Conservation (phyloP, 2,329 filamentous ascomycete species). For the Colletotrichum chrysophilum region DNA sequence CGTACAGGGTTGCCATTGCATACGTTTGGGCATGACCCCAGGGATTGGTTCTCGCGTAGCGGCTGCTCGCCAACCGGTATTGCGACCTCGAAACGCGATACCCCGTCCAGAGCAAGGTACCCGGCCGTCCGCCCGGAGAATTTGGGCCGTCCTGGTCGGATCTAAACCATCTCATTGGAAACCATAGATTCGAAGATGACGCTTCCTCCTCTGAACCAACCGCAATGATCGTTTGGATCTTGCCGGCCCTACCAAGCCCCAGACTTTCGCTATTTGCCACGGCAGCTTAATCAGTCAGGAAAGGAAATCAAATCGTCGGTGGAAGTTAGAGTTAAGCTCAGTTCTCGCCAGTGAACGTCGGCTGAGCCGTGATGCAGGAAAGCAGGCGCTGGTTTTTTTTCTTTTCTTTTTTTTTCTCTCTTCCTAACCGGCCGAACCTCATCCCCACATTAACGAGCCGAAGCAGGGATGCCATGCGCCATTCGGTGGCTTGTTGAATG, state of each 20-base stretch:
- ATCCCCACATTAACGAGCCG: background rate
- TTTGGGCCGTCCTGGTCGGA: conserved; percentile 6
- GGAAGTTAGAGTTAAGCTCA: background rate
- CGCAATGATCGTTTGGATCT: background rate
- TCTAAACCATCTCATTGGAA: conserved; percentile 9
- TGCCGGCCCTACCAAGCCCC: background rate
- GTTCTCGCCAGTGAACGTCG: background rate
- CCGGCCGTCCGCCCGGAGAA: conserved; percentile 10
- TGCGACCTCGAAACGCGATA: background rate
- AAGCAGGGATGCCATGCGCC: conserved; percentile 15
- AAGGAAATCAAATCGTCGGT: background rate
- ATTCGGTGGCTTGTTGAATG: background rate
- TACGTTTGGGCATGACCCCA: background rate
- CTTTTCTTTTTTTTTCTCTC: background rate
- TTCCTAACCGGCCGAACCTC: background rate
- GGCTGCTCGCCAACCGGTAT: background rate
- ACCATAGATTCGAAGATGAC: background rate
- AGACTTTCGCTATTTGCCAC: background rate
- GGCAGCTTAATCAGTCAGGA: background rate
- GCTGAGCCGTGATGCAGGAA: background rate
- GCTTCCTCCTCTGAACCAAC: background rate
- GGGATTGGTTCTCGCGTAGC: conserved; percentile 5
- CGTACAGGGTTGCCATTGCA: background rate
- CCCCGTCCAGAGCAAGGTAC: background rate
- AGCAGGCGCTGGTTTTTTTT: background rate